Evolutionary conservation across 2,329 filamentous ascomycete genomes (phyloP).

Genomic region (Lecanicillium sp.): DNA sequence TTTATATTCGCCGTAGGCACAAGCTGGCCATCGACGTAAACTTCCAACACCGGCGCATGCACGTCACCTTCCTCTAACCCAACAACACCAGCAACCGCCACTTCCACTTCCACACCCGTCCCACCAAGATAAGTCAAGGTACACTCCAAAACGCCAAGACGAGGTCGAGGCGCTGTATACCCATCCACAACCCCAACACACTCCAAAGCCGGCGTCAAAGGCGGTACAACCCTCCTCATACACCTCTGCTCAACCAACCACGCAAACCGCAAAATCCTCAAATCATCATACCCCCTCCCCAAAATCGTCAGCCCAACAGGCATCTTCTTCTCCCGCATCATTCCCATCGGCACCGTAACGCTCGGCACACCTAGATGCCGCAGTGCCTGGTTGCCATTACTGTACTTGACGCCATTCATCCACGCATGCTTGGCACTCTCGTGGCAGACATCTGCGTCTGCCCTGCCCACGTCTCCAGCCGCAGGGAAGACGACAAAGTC

Average conservation of each 20-base stretch:
- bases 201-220: background rate
- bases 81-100: no score
- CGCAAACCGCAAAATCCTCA: slow-evolving; percentile 13
- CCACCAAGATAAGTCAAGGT: no score
- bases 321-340: slow-evolving; percentile 35
- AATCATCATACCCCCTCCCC: slow-evolving; percentile 37
- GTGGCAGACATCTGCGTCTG: slow-evolving; percentile 32
- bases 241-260: slow-evolving; percentile 5
- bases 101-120: no score
- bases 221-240: background rate
- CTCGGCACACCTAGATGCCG: slow-evolving; percentile 47
- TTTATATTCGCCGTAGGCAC: no score
- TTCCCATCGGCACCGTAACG: slow-evolving; percentile 43
- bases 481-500: slow-evolving; percentile 40
- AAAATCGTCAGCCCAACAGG: slow-evolving; percentile 45
- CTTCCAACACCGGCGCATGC: no score
- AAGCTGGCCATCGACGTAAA: no score
- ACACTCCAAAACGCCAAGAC: background rate
- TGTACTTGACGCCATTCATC: slow-evolving; percentile 39
- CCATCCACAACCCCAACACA: background rate
- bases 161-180: background rate
- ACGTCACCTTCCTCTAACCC: no score
- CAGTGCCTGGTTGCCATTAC: slow-evolving; percentile 42
- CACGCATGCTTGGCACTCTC: slow-evolving; percentile 11
- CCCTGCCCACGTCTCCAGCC: slow-evolving; percentile 37